phyloP scores from a whole-genome alignment of 169 alveolate genomes.

The Haemoproteus tartakovskyi region DNA sequence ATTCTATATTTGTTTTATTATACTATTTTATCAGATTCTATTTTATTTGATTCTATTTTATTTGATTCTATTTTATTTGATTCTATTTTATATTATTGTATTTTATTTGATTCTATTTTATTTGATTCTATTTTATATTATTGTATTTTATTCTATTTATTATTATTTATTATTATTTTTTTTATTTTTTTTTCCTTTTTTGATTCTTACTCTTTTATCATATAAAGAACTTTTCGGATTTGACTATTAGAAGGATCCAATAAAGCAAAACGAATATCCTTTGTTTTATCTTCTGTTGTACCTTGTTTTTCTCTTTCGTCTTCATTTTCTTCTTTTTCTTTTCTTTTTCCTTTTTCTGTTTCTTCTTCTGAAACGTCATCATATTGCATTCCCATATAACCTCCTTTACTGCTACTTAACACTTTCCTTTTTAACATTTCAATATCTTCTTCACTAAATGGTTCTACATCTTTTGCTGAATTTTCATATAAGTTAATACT shows the following conservation, averaged over 20 bases:
- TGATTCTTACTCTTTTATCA: constrained; percentile 42
- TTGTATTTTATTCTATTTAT: no score
- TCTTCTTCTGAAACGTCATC: no score
- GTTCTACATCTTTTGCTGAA: constrained; percentile 59
- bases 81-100: no score
- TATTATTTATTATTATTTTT: no score
- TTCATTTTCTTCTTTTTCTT: background rate
- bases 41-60: no score
- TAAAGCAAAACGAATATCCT: background rate
- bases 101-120: no score
- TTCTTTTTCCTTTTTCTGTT: no score
- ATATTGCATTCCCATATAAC: background rate
- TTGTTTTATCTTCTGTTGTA: background rate
- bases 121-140: no score
- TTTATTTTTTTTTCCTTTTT: background rate
- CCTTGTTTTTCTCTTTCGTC: background rate
- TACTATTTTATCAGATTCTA: no score
- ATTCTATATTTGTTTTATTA: no score
- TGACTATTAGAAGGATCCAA: constrained; percentile 57
- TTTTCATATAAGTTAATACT: constrained; percentile 56
- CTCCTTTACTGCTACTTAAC: background rate
- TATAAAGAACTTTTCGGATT: constrained; percentile 24
- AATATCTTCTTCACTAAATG: constrained; percentile 20
- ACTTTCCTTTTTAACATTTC: background rate
- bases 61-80: no score